Evolutionary conservation across 345 rosid genomes (phyloP), one percentile per base, ranked within the genome.

Genomic region (Hypericum perforatum): DNA sequence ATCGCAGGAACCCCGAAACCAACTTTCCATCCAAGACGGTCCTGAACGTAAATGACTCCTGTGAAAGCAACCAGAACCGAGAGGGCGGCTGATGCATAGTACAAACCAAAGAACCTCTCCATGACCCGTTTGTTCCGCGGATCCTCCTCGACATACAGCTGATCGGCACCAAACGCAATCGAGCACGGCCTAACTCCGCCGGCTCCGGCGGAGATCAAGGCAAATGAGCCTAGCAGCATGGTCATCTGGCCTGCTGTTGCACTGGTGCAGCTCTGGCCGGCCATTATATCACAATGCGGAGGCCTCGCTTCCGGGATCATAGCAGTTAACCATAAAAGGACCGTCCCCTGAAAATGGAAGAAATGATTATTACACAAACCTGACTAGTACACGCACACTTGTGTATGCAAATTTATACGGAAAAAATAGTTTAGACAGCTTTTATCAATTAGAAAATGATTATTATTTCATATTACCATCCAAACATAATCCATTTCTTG

Each of bases 91-190:
- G 81, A 70, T 6, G 78, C 78, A 8, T 78, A 82, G 41, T 82
- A 82, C 82, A 82, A 78, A 39, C 67, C 74, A 69, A 82, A 82
- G 65, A 72, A 78, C 39, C 65, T 72, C 56, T 76, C 80, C 51
- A 78, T 38, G 39, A 47, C 40, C 67, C 71, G 60, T 6, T 60
- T 38, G 14, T 74, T 76, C 22, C 66, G 57, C 0, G 77, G 80
- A 53, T 82, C 57, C 7, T 42, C 46, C 6, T 22, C 32, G 43
- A 45, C 39, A 15, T 61, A 53, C 5, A 75, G 32, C 49, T 75
- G 79, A 16, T 75, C 76, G 0, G 79, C 74, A 11, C 71, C 69
- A 9, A 67, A 71, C 0, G 76, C 71, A 0, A 65, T 14, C 2
- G 72, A 63, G 49, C 72, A 68, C 0, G 76, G 67, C 15, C 74